A percentile compares a stretch with the other conserved stretches of the same genome.
These are phyloP conservation scores for Penicillium sp. DNA, from an alignment of 2,329 filamentous ascomycete genomes.

Conservation along the genomic window DNA sequence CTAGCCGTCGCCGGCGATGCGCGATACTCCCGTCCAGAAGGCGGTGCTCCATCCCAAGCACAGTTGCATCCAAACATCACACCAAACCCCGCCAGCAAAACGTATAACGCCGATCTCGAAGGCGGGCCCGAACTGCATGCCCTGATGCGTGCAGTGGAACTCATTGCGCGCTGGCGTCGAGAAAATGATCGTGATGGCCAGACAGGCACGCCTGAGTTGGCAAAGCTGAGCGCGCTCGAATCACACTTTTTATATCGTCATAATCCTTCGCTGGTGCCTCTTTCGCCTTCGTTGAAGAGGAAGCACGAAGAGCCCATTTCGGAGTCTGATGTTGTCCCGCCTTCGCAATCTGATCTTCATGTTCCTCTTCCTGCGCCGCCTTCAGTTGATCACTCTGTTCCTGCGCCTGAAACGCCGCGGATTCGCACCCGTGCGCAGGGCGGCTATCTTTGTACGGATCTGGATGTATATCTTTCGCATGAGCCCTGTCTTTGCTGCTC, in stretches of 20 bases:
- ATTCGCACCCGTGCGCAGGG: conserved; percentile 71
- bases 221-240: conserved; percentile 29
- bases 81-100: conserved; percentile 26
- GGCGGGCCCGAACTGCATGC: conserved; percentile 49
- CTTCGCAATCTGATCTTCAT: conserved; percentile 19
- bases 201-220: neutral
- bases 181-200: conserved; percentile 19
- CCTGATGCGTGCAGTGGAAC: conserved; percentile 46
- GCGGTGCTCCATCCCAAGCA: conserved; percentile 23
- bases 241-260: conserved; percentile 46
- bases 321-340: conserved; percentile 9
- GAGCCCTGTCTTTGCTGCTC: conserved; percentile 96
- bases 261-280: conserved; percentile 53
- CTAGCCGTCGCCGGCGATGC: conserved; percentile 49
- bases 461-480: conserved; percentile 92
- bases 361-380: conserved; percentile 14
- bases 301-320: conserved; percentile 18
- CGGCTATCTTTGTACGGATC: conserved; percentile 89
- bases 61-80: conserved; percentile 19
- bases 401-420: conserved; percentile 53
- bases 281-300: conserved; percentile 19
- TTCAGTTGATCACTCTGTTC: conserved; percentile 6
- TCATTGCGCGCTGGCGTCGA: conserved; percentile 45
- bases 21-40: conserved; percentile 38
- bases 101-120: conserved; percentile 38